A percentile compares a stretch with the other conserved stretches of the same genome.
phyloP scores from a whole-genome alignment of 768 basidiomycete genomes.

The Rhizopogon vulgaris region DNA sequence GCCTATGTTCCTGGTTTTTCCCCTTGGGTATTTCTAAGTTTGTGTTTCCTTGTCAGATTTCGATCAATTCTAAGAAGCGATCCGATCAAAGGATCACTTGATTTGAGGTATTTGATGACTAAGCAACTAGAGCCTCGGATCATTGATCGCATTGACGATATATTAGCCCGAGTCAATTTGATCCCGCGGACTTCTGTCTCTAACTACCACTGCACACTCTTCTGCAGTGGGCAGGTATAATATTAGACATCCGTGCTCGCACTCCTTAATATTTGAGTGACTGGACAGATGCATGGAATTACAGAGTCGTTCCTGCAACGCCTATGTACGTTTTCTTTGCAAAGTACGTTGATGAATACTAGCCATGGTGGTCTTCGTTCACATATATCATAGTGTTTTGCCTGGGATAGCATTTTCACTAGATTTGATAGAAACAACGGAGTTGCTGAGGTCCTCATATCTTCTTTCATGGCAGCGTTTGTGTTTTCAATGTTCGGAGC shows the following conservation, averaged over 20 bases:
- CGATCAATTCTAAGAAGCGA: too few relatives aligned
- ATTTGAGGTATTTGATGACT: too few relatives aligned
- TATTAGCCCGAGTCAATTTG: too few relatives aligned
- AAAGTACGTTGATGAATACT: constrained; percentile 43
- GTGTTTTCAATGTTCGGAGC: constrained; percentile 83
- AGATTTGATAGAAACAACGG: constrained; percentile 92
- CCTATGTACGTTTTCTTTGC: constrained; percentile 70
- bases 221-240: too few relatives aligned
- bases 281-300: constrained; percentile 91
- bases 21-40: too few relatives aligned
- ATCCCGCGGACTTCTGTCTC: too few relatives aligned
- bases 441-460: constrained; percentile 76
- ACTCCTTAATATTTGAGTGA: constrained; percentile 78
- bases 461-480: constrained; percentile 87
- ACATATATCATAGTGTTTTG: constrained; percentile 46
- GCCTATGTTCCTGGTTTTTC: not conserved
- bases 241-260: constrained; percentile 48
- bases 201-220: too few relatives aligned
- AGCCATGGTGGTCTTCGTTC: not conserved
- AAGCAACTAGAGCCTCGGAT: not conserved
- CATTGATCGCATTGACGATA: too few relatives aligned
- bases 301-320: constrained; percentile 85
- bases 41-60: too few relatives aligned
- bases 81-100: too few relatives aligned
- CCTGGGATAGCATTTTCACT: constrained; percentile 90